Percentiles rank a stretch among this genome's conserved stretches.
These are phyloP conservation scores for Peronospora farinosa DNA, from an alignment of 352 stramenopile species.

Conservation along the genomic window DNA sequence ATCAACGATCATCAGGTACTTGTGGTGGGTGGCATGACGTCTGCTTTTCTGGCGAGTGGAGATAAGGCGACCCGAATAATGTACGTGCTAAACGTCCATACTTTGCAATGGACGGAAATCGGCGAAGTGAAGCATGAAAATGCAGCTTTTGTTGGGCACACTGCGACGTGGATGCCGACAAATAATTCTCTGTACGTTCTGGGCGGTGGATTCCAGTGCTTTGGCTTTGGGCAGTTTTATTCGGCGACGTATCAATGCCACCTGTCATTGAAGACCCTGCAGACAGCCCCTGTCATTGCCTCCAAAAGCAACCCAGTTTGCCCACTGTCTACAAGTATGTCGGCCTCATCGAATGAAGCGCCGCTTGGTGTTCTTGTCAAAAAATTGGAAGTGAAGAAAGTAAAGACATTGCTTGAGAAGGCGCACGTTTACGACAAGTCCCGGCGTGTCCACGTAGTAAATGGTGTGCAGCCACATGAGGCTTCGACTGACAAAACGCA, in stretches of 20 bases:
- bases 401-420: constrained; percentile 73
- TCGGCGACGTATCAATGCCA: constrained; percentile 54
- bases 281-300: background rate
- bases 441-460: constrained; percentile 50
- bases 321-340: background rate
- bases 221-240: constrained; percentile 81
- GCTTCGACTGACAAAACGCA: constrained; percentile 12
- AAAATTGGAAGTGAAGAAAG: constrained; percentile 65
- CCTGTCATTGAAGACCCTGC: constrained; percentile 25
- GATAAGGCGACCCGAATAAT: constrained; percentile 45
- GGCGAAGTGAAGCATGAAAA: constrained; percentile 44
- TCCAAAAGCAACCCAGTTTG: constrained; percentile 10
- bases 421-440: constrained; percentile 70
- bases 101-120: constrained; percentile 45
- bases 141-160: constrained; percentile 53
- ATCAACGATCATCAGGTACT: constrained; percentile 55
- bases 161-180: constrained; percentile 42
- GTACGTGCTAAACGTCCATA: constrained; percentile 41
- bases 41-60: constrained; percentile 31
- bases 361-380: constrained; percentile 42
- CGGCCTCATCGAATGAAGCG: constrained; percentile 12
- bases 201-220: constrained; percentile 77
- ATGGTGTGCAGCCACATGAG: constrained; percentile 6
- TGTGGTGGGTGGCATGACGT: constrained; percentile 52
- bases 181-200: constrained; percentile 43